Base-by-base conservation (phyloP, 140 eudicot species). In the Senecio squalidus region DNA sequence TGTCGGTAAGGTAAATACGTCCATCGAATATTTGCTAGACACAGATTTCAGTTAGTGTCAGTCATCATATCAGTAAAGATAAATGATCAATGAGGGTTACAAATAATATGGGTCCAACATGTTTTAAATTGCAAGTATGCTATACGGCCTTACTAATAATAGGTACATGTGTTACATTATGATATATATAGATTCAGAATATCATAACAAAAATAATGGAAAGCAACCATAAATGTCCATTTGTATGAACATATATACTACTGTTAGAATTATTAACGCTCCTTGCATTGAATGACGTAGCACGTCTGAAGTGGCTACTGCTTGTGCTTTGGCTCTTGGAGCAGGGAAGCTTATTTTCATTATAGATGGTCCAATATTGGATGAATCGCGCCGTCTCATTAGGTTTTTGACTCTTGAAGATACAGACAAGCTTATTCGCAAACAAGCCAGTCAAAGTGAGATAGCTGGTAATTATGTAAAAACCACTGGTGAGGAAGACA, bases 301-400 rank as follows among this genome's bases (percentile, higher is more conserved):
- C 64, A 78, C 96, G 34, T 87, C 83, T 68, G 94, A 87, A 72
- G 96, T 87, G 44, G 96, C 96, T 34, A 87, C 96, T 46, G 96
- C 94, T 54, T 87, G 96, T 69, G 94, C 94, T 8, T 31, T 87
- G 78, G 86, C 94, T 68, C 86, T 87, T 60, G 84, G 71, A 40
- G 96, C 94, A 10, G 96, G 83, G 74, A 83, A 87, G 55, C 89
- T 87, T 67, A 81, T 87, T 45, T 83, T 89, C 62, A 58, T 87
- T 28, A 83, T 87, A 55, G 82, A 80, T 33, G 96, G 89, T 2
- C 94, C 96, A 21, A 80, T 87, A 62, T 65, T 80, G 53, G 89
- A 87, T 56, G 89, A 84, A 47, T 30, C 17, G 53, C 89, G 94
- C 22, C 84, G 77, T 47, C 86, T 86, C 48, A 83, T 87, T 52